Evolutionary conservation across 2,329 filamentous ascomycete species (phyloP), one percentile per base, ranked within the genome.

Genomic region (Aspergillus ochraceus): DNA sequence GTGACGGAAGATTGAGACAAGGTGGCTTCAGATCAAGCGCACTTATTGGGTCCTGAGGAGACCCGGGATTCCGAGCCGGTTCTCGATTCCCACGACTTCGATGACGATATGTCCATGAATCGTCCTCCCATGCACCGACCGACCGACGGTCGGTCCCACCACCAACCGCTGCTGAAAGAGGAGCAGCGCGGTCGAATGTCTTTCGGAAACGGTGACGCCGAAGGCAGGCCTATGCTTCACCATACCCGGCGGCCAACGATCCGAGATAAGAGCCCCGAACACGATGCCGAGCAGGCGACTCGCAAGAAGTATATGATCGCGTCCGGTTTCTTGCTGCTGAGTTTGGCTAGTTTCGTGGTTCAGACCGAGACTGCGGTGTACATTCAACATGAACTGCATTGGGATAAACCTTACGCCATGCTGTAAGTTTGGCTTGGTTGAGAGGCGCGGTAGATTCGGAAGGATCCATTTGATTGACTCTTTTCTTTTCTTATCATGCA

Each of bases 341-440:
- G 90, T 72, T 82, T 99, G 71, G 80, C 96, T 60, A 90, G 90
- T 71, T 99, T 99, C 74, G 91, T 92, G 52, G 82, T 97, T 6
- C 95, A 99, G 84, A 98, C 95, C 3, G 94, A 98, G 81, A 92
- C 96, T 56, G 94, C 93, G 11, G 88, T 96, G 10, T 93, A 97
- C 78, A 95, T 99, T 62, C 94, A 98, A 79, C 89, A 94, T 74
- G 88, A 95, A 61, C 79, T 97, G 64, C 88, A 90, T 64, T 99
- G 95, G 95, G 87, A 96, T 79, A 99, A 99, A 81, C 91, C 95
- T n/a, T 99, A 97, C 80, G 96, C 92, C 82, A 99, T 99, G 95
- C 86, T 99, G 83, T 97, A 79, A 79, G 76, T 77, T 47, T 30
- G 4, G 22, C 26, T 14, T 17, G 32, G 19, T 52, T 10, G 24